These are phyloP conservation scores for Hortaea sp. DNA, from an alignment of 2,329 filamentous ascomycete species.

Conservation along the genomic window DNA sequence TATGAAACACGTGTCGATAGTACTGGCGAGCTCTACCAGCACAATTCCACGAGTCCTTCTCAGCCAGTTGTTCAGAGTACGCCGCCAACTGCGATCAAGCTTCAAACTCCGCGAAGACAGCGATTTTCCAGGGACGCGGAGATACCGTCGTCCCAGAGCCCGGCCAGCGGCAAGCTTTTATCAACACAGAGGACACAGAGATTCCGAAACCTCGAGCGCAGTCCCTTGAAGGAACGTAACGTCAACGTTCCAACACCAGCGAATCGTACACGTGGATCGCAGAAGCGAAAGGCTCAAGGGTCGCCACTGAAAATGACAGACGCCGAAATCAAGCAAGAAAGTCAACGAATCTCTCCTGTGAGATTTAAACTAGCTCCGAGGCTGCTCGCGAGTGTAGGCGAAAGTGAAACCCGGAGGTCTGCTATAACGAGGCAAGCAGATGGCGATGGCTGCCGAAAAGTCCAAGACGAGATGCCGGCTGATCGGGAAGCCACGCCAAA, in stretches of 20 bases:
- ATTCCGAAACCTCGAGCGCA: conserved; percentile 1
- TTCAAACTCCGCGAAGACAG: conserved; percentile 8
- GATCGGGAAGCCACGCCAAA: too few species aligned
- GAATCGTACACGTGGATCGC: neutral
- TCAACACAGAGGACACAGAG: conserved; percentile 5
- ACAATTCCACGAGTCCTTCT: neutral
- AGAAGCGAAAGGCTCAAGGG: neutral
- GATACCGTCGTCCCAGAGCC: conserved; percentile 15
- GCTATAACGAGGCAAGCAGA: too few species aligned
- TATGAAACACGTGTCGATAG: neutral
- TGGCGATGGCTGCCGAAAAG: too few species aligned
- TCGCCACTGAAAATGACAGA: neutral
- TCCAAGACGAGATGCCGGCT: too few species aligned
- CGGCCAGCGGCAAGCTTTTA: conserved; percentile 8
- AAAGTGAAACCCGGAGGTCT: too few species aligned
- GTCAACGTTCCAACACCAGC: conserved; percentile 5
- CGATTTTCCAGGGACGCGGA: conserved; percentile 3
- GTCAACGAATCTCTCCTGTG: neutral
- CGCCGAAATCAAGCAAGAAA: neutral
- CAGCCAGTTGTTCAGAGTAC: neutral
- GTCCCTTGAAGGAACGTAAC: conserved; percentile 10
- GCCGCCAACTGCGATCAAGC: neutral
- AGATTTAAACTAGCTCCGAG: too few species aligned
- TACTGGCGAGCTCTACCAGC: neutral
- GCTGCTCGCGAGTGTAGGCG: too few species aligned